phyloP scores from a whole-genome alignment of 1,284 basidiomycete genomes.

The Cutaneotrichosporon curvatum region DNA sequence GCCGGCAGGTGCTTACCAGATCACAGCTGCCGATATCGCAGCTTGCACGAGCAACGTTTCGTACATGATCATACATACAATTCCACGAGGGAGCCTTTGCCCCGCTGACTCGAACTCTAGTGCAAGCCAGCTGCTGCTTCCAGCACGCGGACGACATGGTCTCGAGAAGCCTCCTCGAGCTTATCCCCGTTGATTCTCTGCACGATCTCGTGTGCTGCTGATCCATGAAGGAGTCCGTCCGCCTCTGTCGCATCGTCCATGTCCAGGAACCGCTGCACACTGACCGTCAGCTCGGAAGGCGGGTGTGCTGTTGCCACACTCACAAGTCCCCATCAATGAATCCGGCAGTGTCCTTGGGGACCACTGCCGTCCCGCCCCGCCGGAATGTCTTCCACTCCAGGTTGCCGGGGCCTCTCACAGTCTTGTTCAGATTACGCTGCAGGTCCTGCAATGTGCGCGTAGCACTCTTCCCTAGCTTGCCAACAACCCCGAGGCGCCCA shows the following conservation, averaged over 20 bases:
- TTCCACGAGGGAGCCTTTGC: too few relatives aligned
- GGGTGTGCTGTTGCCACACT: constrained; percentile 14
- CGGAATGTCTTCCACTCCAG: constrained; percentile 63
- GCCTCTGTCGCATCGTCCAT: constrained; percentile 12
- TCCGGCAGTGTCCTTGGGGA: constrained; percentile 53
- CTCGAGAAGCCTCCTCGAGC: constrained; percentile 15
- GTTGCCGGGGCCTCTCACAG: constrained; percentile 55
- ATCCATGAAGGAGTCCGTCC: constrained; percentile 30
- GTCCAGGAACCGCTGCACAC: constrained; percentile 59
- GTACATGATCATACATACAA: too few relatives aligned
- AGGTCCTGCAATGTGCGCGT: constrained; percentile 64
- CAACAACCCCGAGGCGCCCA: constrained; percentile 72
- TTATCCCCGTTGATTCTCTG: constrained; percentile 8
- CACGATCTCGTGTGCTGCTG: constrained; percentile 32
- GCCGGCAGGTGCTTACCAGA: too few relatives aligned
- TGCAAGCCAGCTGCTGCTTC: constrained; percentile 36
- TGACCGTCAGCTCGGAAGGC: constrained; percentile 7
- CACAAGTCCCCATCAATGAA: constrained; percentile 83
- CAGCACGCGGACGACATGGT: constrained; percentile 33
- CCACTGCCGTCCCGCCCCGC: constrained; percentile 54
- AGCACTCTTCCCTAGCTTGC: constrained; percentile 56
- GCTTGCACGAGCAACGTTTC: too few relatives aligned
- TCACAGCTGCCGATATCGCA: too few relatives aligned
- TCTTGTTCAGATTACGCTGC: constrained; percentile 66
- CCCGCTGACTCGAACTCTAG: constrained; percentile 8